Evolutionary conservation across 2,329 filamentous ascomycete genomes (phyloP).

Genomic region (Xylariomycetidae sp.): DNA sequence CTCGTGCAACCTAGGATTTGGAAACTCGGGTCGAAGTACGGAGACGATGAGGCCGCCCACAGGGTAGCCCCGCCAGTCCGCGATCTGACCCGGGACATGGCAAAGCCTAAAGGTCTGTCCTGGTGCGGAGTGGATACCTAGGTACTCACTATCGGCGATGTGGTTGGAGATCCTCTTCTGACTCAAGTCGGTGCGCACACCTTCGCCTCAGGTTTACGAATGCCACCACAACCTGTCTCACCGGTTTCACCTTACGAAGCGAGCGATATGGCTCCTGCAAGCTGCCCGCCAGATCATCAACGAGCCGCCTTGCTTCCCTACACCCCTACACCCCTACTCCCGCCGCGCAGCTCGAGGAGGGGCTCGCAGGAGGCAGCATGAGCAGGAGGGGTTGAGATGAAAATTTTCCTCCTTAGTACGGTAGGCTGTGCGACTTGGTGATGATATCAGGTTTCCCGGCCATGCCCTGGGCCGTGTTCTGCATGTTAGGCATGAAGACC

Average conservation of each 20-base stretch:
- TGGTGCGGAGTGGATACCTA: background rate
- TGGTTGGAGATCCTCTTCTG: too few relatives aligned
- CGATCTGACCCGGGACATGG: too few relatives aligned
- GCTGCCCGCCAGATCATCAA: conserved; percentile 1
- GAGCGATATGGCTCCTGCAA: background rate
- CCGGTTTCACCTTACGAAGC: background rate
- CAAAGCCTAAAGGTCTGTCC: background rate
- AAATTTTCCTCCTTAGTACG: conserved; percentile 12
- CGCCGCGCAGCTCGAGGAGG: too few relatives aligned
- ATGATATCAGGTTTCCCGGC: conserved; percentile 1
- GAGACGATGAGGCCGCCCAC: too few relatives aligned
- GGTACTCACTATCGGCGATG: background rate
- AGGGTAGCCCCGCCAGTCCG: too few relatives aligned
- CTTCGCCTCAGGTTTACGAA: too few relatives aligned
- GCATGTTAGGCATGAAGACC: conserved; percentile 20
- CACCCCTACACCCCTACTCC: background rate
- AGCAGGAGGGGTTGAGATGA: conserved; percentile 19
- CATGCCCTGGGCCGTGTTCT: conserved; percentile 14
- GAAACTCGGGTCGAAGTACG: too few relatives aligned
- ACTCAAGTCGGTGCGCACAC: too few relatives aligned
- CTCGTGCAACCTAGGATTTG: background rate
- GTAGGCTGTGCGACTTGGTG: conserved; percentile 21
- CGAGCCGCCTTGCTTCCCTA: background rate
- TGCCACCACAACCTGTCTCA: background rate
- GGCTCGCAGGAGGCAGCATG: too few relatives aligned